phyloP scores from a whole-genome alignment of 495 filamentous ascomycete genomes.

The Echria macrotheca region DNA sequence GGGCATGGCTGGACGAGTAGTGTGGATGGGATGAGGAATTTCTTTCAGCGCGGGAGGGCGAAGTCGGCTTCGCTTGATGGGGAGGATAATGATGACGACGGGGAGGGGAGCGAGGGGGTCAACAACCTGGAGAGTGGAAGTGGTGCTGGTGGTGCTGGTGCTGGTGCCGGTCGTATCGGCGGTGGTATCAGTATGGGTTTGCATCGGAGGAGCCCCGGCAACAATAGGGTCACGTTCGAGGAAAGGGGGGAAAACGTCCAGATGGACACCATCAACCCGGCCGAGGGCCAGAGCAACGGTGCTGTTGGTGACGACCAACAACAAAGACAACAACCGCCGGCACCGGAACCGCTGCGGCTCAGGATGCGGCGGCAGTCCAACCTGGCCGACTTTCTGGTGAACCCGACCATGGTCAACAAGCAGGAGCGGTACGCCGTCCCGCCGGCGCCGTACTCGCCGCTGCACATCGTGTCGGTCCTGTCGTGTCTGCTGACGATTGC shows the following conservation, averaged over 20 bases:
- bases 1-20: background rate
- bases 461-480: slow-evolving; percentile 47
- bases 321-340: too few species aligned
- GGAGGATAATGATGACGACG: background rate
- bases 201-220: too few species aligned
- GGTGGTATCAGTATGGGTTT: too few species aligned
- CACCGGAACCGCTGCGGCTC: background rate
- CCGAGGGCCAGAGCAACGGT: too few species aligned
- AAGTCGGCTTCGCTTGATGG: too few species aligned
- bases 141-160: too few species aligned
- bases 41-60: background rate
- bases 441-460: slow-evolving; percentile 38
- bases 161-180: too few species aligned
- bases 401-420: slow-evolving; percentile 29
- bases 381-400: slow-evolving; percentile 31
- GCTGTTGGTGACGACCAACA: too few species aligned
- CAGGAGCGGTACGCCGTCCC: slow-evolving; percentile 41
- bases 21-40: background rate
- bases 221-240: background rate
- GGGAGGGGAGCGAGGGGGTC: background rate
- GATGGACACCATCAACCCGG: background rate
- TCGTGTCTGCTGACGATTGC: slow-evolving; percentile 47
- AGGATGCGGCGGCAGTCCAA: background rate
- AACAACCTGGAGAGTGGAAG: too few species aligned
- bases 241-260: background rate